A percentile compares a stretch with the other conserved stretches of the same genome.
Evolutionary conservation across 2,329 filamentous ascomycete species (phyloP).

Genomic region (Ophiobolus disseminans): DNA sequence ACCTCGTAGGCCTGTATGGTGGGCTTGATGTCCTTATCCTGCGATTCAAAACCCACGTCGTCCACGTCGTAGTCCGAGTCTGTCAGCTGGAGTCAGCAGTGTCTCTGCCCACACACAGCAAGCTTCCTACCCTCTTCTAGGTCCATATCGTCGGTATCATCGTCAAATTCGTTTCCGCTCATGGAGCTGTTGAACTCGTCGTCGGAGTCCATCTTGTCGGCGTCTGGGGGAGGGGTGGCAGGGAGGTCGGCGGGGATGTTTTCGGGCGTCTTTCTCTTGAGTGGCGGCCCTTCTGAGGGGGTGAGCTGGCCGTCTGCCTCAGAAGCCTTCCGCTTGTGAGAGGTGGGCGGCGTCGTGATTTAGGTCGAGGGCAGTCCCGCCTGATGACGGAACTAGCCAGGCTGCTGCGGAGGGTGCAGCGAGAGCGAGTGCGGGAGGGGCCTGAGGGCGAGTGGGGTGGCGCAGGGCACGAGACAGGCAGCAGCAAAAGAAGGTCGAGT

Average conservation of each 20-base stretch:
- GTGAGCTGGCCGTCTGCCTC: conserved; percentile 39
- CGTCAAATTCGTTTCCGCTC: conserved; percentile 78
- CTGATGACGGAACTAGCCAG: conserved; percentile 53
- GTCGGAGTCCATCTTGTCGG: conserved; percentile 85
- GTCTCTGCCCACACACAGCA: not conserved
- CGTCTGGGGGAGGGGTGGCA: conserved; percentile 43
- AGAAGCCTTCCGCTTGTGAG: conserved; percentile 50
- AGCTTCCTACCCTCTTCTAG: conserved; percentile 51
- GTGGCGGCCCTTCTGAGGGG: conserved; percentile 36
- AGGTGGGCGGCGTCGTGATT: conserved; percentile 48
- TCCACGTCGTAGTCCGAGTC: conserved; percentile 63
- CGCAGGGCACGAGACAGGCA: conserved; percentile 17
- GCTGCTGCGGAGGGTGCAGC: conserved; percentile 35
- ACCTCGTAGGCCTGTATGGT: conserved; percentile 81
- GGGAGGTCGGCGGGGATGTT: conserved; percentile 28
- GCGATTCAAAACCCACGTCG: conserved; percentile 66
- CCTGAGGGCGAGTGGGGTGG: too few relatives aligned
- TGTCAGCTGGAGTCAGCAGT: conserved; percentile 31
- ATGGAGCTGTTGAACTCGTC: conserved; percentile 89
- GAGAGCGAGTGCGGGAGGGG: too few relatives aligned
- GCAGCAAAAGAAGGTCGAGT: conserved; percentile 9
- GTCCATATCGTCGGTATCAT: conserved; percentile 76
- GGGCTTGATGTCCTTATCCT: conserved; percentile 76
- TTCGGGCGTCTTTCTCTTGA: conserved; percentile 38
- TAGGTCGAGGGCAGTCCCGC: conserved; percentile 44